Conservation (phyloP, 2,329 filamentous ascomycete genomes). For the Chaetothyriales sp. region DNA sequence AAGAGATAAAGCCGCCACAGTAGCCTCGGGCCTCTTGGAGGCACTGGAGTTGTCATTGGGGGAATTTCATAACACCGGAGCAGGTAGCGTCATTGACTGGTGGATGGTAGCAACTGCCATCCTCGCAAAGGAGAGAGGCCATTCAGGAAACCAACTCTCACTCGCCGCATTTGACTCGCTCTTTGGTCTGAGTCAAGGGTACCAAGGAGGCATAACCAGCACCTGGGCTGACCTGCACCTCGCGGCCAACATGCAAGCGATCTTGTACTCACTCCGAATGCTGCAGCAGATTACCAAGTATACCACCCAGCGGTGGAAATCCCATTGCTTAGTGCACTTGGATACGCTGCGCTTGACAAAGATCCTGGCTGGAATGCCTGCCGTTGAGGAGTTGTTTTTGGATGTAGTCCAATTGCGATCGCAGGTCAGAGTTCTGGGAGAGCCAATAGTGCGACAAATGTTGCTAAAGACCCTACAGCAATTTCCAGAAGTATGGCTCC, state of each 20-base stretch:
- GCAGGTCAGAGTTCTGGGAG: not conserved
- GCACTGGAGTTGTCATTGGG: not conserved
- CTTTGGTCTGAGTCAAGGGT: constrained; percentile 2
- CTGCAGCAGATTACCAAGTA: constrained; percentile 31
- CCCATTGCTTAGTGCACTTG: no score
- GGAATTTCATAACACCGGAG: not conserved
- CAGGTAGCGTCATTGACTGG: constrained; percentile 5
- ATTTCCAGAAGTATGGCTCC: not conserved
- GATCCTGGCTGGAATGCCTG: constrained; percentile 6
- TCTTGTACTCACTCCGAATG: constrained; percentile 50
- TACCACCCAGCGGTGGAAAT: not conserved
- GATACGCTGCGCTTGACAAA: not conserved
- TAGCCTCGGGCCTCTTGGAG: not conserved
- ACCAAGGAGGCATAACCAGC: constrained; percentile 16
- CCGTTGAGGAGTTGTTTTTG: constrained; percentile 11
- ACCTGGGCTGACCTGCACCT: constrained; percentile 50
- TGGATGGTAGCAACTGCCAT: constrained; percentile 6
- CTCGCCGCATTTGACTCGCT: not conserved
- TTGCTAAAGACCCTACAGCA: not conserved
- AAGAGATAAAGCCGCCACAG: not conserved
- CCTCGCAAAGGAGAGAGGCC: constrained; percentile 6
- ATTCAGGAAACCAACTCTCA: constrained; percentile 1
- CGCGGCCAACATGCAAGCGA: constrained; percentile 45
- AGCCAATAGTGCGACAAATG: not conserved
- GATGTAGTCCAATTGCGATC: constrained; percentile 6